phyloP scores from a whole-genome alignment of 139 green algal species.

The Chlorella ohadii region DNA sequence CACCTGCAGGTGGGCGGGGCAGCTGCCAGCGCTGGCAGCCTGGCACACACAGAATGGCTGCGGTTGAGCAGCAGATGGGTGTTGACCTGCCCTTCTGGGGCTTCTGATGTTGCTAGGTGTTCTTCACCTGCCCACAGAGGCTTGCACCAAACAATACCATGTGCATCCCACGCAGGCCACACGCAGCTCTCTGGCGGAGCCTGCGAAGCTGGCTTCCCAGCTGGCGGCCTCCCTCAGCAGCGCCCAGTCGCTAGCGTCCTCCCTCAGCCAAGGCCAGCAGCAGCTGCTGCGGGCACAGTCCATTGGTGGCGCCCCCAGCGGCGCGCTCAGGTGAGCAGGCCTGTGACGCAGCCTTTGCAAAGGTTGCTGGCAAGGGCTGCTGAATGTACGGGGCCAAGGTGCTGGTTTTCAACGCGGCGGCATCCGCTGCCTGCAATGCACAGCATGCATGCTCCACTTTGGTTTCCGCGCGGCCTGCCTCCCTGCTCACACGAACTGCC shows the following conservation, averaged over 20 bases:
- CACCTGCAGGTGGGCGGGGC: constrained; percentile 53
- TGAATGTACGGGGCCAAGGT: neutral
- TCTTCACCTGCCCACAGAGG: no score
- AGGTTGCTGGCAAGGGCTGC: neutral
- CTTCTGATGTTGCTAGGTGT: no score
- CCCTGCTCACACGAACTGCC: neutral
- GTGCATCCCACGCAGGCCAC: constrained; percentile 2
- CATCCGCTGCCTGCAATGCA: neutral
- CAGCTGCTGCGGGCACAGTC: constrained; percentile 47
- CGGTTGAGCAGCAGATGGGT: no score
- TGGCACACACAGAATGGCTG: no score
- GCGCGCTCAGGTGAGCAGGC: neutral
- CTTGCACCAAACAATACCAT: no score
- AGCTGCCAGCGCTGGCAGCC: no score
- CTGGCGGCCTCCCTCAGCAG: constrained; percentile 41
- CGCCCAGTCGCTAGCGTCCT: neutral
- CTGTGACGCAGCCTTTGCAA: neutral
- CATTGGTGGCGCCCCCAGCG: neutral
- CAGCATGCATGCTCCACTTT: neutral
- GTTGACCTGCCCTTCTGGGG: no score
- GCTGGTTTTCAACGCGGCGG: constrained; percentile 21
- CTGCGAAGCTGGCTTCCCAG: constrained; percentile 34
- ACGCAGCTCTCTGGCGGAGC: constrained; percentile 20
- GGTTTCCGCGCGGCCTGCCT: neutral
- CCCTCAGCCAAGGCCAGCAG: constrained; percentile 50